phyloP scores from a whole-genome alignment of 345 rosid genomes.

The Cardiospermum halicacabum region DNA sequence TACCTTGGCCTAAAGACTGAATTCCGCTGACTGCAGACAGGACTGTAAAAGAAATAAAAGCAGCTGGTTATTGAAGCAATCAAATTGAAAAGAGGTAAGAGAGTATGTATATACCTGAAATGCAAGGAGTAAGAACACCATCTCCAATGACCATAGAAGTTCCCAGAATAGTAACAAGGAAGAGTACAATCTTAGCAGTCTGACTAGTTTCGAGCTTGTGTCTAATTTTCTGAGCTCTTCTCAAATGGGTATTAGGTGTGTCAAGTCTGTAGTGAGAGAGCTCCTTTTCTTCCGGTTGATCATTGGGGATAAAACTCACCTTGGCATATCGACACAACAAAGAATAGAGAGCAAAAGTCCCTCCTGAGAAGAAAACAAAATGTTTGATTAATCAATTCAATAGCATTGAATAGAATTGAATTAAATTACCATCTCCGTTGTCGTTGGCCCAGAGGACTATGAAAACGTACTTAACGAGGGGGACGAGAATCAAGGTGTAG shows the following conservation, averaged over 20 bases:
- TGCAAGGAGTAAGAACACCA: too few species aligned
- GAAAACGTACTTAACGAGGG: slow-evolving; percentile 60
- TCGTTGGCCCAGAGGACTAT: slow-evolving; percentile 77
- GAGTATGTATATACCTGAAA: too few species aligned
- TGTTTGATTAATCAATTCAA: too few species aligned
- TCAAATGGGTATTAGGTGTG: slow-evolving; percentile 33
- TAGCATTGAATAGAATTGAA: too few species aligned
- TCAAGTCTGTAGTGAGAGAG: slow-evolving; percentile 60
- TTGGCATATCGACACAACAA: slow-evolving; percentile 51
- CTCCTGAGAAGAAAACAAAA: too few species aligned
- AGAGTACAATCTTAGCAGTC: slow-evolving; percentile 35
- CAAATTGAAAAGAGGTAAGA: too few species aligned
- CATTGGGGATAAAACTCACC: slow-evolving; percentile 56
- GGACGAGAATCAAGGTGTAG: slow-evolving; percentile 47
- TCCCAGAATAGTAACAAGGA: slow-evolving; percentile 62
- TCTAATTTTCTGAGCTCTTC: slow-evolving; percentile 42
- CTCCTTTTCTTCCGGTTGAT: slow-evolving; percentile 57
- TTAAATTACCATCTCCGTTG: slow-evolving; percentile 88
- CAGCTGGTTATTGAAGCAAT: too few species aligned
- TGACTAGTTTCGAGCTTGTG: slow-evolving; percentile 41
- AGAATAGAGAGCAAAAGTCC: slow-evolving; percentile 79
- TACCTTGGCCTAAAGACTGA: slow-evolving; percentile 57
- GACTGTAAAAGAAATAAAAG: slow-evolving; percentile 28
- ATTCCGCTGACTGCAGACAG: slow-evolving; percentile 82
- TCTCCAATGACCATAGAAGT: slow-evolving; percentile 87